Base-by-base conservation (phyloP, 805 yeast species). In the Metschnikowia rubicola region DNA sequence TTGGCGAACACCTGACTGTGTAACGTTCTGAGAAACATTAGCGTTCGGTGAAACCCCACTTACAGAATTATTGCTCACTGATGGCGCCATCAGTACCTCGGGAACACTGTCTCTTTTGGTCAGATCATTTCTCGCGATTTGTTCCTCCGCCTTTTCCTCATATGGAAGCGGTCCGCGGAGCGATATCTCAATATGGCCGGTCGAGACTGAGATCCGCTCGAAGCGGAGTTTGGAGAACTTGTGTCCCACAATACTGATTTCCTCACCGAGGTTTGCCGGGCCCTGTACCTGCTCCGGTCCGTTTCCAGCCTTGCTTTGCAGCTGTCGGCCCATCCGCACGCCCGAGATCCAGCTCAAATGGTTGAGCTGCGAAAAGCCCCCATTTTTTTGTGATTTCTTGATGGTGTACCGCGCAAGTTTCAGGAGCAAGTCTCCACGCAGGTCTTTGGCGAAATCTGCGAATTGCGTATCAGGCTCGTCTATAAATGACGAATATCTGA, bases 331-430 rank as follows among this genome's bases (percentile, higher is more conserved):
- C 53, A 92, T 80, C 47, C 90, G 74, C 8, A 92, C 96, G 43
- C 98, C 97, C 0, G 97, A 84, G 34, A 95, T 83, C 98, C 98
- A 92, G 53, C 86, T 83, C 51, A 92, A 68, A 60, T 88, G 96
- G 55, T 84, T 82, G 30, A 79, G 61, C 46, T 78, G 78, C 47
- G 69, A 73, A 47, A 58, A 69, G 63, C 52, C 47, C 31, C 57
- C 60, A 61, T 65, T 47, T 70, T 77, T 54, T 62, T 72, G 62
- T 51, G 68, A 59, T 56, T 65, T 61, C 69, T 66, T 47, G 67
- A 65, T 62, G 44, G 68, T 67, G 42, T 59, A 69, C 28, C 62
- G 57, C 0, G 68, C 59, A 60, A 74, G 47, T 46, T 78, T 59
- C 39, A 75, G 62, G 49, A 74, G 50, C 40, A 70, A 37, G 56